Evolutionary conservation across 768 basidiomycete genomes (phyloP).

Genomic region (Leccinum boreale): DNA sequence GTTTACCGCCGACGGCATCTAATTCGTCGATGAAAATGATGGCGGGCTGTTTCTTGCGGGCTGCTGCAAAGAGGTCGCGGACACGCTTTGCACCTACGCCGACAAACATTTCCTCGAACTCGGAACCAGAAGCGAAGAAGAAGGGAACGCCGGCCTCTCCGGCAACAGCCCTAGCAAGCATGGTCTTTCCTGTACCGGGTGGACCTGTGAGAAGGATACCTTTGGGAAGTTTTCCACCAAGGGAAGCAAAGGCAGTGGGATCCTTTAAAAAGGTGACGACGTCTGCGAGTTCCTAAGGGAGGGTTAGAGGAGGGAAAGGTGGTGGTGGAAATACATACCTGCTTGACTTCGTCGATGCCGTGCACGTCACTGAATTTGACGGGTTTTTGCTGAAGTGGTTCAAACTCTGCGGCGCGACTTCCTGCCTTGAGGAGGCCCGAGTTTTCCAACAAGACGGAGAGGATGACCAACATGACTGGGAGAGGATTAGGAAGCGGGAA

Average conservation of each 20-base stretch:
- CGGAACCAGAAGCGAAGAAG: constrained; percentile 93
- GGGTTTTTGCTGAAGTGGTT: constrained; percentile 73
- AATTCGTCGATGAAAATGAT: constrained; percentile 99
- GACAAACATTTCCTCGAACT: constrained; percentile 98
- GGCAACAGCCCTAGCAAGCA: constrained; percentile 95
- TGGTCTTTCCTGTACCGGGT: constrained; percentile 79
- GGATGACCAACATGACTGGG: constrained; percentile 75
- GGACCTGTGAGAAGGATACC: constrained; percentile 90
- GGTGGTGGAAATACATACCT: constrained; percentile 44
- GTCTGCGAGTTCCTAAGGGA: constrained; percentile 79
- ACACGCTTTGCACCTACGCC: constrained; percentile 94
- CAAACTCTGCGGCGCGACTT: constrained; percentile 76
- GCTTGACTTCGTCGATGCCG: constrained; percentile 96
- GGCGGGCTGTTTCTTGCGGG: constrained; percentile 91
- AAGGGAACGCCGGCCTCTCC: constrained; percentile 98
- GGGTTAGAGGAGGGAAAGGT: not conserved
- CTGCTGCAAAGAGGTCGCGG: constrained; percentile 90
- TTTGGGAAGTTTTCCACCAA: constrained; percentile 93
- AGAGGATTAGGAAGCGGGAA: constrained; percentile 3
- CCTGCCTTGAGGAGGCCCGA: constrained; percentile 91
- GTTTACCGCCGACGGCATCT: constrained; percentile 90
- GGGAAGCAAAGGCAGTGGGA: constrained; percentile 81
- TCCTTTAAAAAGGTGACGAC: constrained; percentile 95
- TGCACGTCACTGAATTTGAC: constrained; percentile 96
- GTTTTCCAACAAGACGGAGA: constrained; percentile 90